phyloP scores from a whole-genome alignment of 2,329 filamentous ascomycete species.

The Chrysosporium keratinophilum region DNA sequence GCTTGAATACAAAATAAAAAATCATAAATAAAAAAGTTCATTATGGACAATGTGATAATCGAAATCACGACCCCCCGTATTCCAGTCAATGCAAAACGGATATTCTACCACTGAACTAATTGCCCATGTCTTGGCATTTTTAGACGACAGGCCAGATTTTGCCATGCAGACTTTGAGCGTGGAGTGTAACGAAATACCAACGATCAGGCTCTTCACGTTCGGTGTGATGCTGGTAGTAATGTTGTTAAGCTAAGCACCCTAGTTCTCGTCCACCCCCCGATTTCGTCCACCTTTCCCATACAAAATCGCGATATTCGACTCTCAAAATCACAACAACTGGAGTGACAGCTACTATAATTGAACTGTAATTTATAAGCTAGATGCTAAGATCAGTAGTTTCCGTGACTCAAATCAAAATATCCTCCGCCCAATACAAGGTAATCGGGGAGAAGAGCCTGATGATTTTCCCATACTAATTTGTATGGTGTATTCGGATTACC shows the following conservation, averaged over 20 bases:
- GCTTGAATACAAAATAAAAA: not conserved
- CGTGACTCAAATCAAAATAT: too few species aligned
- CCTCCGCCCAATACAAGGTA: not conserved
- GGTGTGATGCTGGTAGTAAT: too few species aligned
- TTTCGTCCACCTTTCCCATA: not conserved
- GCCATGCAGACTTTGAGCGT: too few species aligned
- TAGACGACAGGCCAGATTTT: too few species aligned
- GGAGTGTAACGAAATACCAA: too few species aligned
- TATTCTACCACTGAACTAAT: slow-evolving; percentile 16
- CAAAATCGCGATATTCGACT: not conserved
- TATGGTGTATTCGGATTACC: too few species aligned
- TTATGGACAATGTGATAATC: slow-evolving; percentile 17
- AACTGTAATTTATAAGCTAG: too few species aligned
- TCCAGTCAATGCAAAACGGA: slow-evolving; percentile 13
- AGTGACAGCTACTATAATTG: too few species aligned
- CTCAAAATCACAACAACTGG: too few species aligned
- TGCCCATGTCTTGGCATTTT: slow-evolving; percentile 8
- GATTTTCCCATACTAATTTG: not conserved
- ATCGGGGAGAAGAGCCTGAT: not conserved
- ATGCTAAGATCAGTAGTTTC: too few species aligned
- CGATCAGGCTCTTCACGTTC: too few species aligned
- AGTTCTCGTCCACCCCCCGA: not conserved
- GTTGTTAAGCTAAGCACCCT: too few species aligned
- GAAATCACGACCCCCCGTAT: slow-evolving; percentile 16
- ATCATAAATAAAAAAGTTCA: slow-evolving; percentile 2